Evolutionary conservation across 2,329 filamentous ascomycete genomes (phyloP).

Genomic region (Colletotrichum shisoi): DNA sequence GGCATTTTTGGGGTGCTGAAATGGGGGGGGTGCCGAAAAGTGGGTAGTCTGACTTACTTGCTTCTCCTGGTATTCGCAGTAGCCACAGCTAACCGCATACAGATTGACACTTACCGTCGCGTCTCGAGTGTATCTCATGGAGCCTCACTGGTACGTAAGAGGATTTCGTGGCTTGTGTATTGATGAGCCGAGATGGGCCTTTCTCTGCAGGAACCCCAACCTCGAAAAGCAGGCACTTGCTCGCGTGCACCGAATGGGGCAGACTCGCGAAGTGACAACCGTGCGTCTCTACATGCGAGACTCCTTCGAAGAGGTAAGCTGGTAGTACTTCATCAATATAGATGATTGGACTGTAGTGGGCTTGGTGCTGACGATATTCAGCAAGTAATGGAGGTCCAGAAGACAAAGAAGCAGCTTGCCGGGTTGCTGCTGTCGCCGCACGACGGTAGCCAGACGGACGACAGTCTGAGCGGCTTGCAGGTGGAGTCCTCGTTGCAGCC

Average conservation of each 20-base stretch:
- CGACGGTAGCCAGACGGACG: neutral
- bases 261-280: slow-evolving; percentile 44
- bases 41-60: too few relatives aligned
- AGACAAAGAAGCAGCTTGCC: slow-evolving; percentile 39
- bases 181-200: neutral
- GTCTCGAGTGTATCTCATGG: slow-evolving; percentile 58
- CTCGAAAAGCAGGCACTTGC: slow-evolving; percentile 46
- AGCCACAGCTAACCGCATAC: neutral
- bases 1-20: too few relatives aligned
- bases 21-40: too few relatives aligned
- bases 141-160: slow-evolving; percentile 55
- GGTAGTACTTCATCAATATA: neutral
- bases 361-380: neutral
- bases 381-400: slow-evolving; percentile 37
- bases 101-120: slow-evolving; percentile 59
- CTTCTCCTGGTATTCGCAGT: neutral
- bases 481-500: neutral
- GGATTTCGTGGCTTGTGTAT: too few relatives aligned
- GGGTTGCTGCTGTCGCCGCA: slow-evolving; percentile 34
- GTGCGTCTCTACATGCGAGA: slow-evolving; percentile 43
- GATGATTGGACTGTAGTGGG: neutral
- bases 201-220: slow-evolving; percentile 44
- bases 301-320: slow-evolving; percentile 45
- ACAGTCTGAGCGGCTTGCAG: neutral
- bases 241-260: slow-evolving; percentile 45